phyloP scores from a whole-genome alignment of 768 basidiomycete species.

The Lanmaoa rubissima region DNA sequence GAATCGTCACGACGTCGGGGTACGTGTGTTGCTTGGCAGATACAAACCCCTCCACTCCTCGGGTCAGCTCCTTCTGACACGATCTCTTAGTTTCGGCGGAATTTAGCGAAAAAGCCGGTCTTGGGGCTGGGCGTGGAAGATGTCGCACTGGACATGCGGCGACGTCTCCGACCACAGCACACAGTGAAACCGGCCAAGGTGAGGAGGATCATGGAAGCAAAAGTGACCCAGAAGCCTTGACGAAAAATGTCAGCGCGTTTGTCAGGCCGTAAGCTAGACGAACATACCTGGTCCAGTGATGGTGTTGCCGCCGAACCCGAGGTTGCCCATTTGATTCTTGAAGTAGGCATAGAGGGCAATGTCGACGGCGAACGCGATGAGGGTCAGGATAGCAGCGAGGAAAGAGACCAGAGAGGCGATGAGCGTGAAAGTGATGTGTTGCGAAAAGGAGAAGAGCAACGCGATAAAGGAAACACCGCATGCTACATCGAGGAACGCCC shows the following conservation, averaged over 20 bases:
- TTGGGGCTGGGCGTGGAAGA: conserved; percentile 22
- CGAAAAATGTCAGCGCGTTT: neutral
- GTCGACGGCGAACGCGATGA: conserved; percentile 76
- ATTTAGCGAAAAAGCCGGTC: conserved; percentile 33
- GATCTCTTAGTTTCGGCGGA: conserved; percentile 35
- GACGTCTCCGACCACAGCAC: conserved; percentile 63
- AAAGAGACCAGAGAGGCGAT: conserved; percentile 53
- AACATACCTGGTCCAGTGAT: conserved; percentile 61
- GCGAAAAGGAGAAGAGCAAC: conserved; percentile 58
- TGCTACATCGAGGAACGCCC: conserved; percentile 28
- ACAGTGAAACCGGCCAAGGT: conserved; percentile 66
- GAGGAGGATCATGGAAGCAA: conserved; percentile 62
- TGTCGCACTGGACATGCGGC: conserved; percentile 45
- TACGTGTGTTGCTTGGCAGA: neutral
- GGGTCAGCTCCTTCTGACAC: no score
- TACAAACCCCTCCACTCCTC: no score
- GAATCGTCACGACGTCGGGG: neutral
- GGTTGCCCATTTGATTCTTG: conserved; percentile 53
- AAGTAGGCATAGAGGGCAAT: conserved; percentile 68
- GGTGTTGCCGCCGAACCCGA: conserved; percentile 44
- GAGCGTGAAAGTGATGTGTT: conserved; percentile 46
- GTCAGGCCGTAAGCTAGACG: neutral
- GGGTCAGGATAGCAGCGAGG: conserved; percentile 63
- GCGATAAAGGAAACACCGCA: conserved; percentile 62
- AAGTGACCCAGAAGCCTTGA: conserved; percentile 76